Evolutionary conservation across 805 yeast genomes (phyloP).

Genomic region (Wickerhamiella lipophila): DNA sequence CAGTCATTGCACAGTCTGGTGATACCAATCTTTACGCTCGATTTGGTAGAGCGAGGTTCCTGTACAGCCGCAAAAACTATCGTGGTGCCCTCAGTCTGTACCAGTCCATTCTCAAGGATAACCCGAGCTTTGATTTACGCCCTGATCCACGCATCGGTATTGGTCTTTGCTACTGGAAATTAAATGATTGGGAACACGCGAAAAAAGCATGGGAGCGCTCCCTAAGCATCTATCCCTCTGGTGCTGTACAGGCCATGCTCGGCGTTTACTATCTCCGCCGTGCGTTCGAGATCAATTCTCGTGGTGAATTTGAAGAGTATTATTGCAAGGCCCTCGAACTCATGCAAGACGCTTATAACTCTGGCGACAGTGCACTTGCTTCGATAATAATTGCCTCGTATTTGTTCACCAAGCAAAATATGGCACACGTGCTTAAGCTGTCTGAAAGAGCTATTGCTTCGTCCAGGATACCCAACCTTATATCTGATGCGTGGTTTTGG

Average conservation of each 20-base stretch:
- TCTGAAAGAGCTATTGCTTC: conserved; percentile 38
- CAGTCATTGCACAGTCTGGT: conserved; percentile 39
- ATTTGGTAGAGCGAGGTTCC: conserved; percentile 71
- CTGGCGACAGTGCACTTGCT: conserved; percentile 43
- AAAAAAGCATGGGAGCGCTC: conserved; percentile 71
- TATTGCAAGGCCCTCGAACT: conserved; percentile 48
- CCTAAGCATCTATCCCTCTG: conserved; percentile 46
- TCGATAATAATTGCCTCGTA: conserved; percentile 56
- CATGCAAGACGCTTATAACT: conserved; percentile 31
- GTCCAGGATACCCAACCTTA: conserved; percentile 32
- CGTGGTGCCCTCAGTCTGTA: conserved; percentile 62
- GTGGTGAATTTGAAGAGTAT: conserved; percentile 43
- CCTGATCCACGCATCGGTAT: conserved; percentile 94
- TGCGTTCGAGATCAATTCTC: conserved; percentile 40
- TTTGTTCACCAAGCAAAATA: conserved; percentile 56
- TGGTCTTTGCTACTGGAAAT: conserved; percentile 86
- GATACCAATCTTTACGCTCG: conserved; percentile 56
- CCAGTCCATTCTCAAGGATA: conserved; percentile 65
- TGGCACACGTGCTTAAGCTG: conserved; percentile 43
- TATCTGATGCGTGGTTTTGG: conserved; percentile 69
- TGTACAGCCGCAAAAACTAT: conserved; percentile 61
- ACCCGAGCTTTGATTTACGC: conserved; percentile 43
- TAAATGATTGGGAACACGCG: conserved; percentile 70
- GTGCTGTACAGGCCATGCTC: conserved; percentile 49
- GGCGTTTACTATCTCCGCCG: conserved; percentile 56